Evolutionary conservation across 129 eudicot genomes (phyloP).

Genomic region (Lactuca saligna): DNA sequence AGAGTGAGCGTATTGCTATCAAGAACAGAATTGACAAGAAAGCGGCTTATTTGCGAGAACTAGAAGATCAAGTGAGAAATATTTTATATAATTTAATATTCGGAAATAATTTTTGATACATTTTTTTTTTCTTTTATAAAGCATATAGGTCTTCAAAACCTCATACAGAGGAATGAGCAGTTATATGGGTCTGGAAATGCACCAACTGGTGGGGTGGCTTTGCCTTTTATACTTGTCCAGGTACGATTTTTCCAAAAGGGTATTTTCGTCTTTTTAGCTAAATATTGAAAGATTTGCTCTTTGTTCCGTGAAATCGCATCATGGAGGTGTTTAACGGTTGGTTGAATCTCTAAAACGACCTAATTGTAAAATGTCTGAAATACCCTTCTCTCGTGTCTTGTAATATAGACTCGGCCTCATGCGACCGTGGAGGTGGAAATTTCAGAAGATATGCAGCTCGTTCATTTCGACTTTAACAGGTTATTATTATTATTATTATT

Average conservation of each 20-base stretch:
- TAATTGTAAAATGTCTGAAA: not conserved
- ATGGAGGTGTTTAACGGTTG: no score
- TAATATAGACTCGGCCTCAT: constrained; percentile 75
- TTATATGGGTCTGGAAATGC: constrained; percentile 63
- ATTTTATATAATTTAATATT: constrained; percentile 4
- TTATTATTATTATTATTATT: constrained; percentile 15
- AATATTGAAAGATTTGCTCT: not conserved
- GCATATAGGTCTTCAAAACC: constrained; percentile 69
- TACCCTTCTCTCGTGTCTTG: not conserved
- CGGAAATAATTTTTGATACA: not conserved
- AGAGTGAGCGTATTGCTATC: constrained; percentile 67
- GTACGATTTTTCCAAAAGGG: constrained; percentile 33
- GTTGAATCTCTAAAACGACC: not conserved
- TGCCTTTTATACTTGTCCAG: constrained; percentile 90
- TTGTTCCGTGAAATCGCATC: not conserved
- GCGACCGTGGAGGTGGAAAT: constrained; percentile 94
- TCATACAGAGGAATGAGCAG: constrained; percentile 66
- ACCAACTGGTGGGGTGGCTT: constrained; percentile 83
- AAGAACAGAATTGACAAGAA: constrained; percentile 64
- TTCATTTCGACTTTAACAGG: constrained; percentile 95
- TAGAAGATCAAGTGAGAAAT: constrained; percentile 76
- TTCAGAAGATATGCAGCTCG: constrained; percentile 92
- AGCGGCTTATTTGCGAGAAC: constrained; percentile 70
- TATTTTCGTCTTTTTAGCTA: constrained; percentile 10
- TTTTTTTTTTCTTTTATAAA: constrained; percentile 24